Evolutionary conservation across 1,139 yeast species (phyloP), one percentile per base, ranked within the genome.

Genomic region (Yamadazyma diospyri): DNA sequence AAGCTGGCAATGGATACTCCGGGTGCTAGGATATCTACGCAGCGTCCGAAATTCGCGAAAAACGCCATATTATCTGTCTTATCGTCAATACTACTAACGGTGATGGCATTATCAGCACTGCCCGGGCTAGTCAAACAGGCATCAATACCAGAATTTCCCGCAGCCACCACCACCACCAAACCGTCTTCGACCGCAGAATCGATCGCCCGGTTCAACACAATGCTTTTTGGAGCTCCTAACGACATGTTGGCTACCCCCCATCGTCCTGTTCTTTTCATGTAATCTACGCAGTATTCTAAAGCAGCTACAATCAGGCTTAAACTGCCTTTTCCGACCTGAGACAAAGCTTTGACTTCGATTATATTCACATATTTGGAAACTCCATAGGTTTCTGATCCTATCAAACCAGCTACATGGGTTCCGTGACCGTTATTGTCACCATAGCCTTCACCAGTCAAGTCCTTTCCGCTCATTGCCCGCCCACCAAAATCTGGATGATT

Each of bases 351-450:
- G 10, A 88, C 77, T 27, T 81, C 92, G 7, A 83, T 63, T 3
- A 88, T 52, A 10, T 64, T 64, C 8, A 72, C 80, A 14, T 70
- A 57, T 48, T 88, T 88, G 8, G 96, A 84, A 1, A 84, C 94
- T 0, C 97, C 96, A 53, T 67, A 87, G 0, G 81, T 75, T 23
- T 53, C 57, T 0, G 95, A 84, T 0, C 94, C 96, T 25, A 86
- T 72, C n/a, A 87, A 57, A 0, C 97, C 96, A 0, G 96, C 94
- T 3, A 87, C 95, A 56, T 88, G 96, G 0, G 96, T 86, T 1
- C 85, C 84, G 50, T 84, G 94, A 0, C 94, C 92, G 48, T 79
- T 79, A 6, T 49, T 45, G 48, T 82, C 92, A 0, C 83, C 82
- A 0, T 60, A 47, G 0, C 80, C 85, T 52, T 76, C 83, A 1